A percentile compares a stretch with the other conserved stretches of the same genome.
These are phyloP conservation scores for Microsporum ferrugineum DNA, from an alignment of 2,329 filamentous ascomycete species.

Conservation along the genomic window DNA sequence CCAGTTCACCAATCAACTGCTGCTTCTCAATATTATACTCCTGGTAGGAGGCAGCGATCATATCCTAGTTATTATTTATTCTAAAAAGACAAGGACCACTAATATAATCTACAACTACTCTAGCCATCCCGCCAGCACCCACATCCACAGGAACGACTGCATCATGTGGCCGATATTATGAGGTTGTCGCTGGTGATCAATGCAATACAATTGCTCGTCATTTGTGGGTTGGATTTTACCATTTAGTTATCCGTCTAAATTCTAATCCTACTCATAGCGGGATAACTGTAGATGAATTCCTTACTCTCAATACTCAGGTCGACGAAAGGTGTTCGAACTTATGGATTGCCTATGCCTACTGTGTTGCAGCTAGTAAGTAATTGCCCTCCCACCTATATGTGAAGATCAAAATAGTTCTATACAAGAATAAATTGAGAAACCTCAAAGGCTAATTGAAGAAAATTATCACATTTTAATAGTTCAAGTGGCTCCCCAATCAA, in stretches of 20 bases:
- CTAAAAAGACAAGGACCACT: not conserved
- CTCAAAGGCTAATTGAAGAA: slow-evolving; percentile 7
- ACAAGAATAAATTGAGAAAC: not conserved
- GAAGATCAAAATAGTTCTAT: not conserved
- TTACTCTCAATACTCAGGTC: not conserved
- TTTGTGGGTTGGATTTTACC: not conserved
- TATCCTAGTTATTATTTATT: not conserved
- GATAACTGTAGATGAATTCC: not conserved
- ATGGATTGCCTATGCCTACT: not conserved
- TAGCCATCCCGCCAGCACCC: slow-evolving; percentile 12
- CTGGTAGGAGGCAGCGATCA: not conserved
- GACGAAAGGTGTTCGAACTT: not conserved
- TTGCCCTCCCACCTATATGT: not conserved
- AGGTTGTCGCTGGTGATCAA: slow-evolving; percentile 12
- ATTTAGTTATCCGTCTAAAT: slow-evolving; percentile 8
- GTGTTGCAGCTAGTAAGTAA: not conserved
- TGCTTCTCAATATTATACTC: not conserved
- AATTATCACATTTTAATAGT: slow-evolving; percentile 7
- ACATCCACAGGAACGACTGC: slow-evolving; percentile 12
- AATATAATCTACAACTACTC: not conserved
- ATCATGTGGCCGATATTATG: slow-evolving; percentile 15
- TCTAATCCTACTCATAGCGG: not conserved
- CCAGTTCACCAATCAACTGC: slow-evolving; percentile 14
- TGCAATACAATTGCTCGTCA: slow-evolving; percentile 6
- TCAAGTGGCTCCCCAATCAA: not conserved